Evolutionary conservation across 148 eudicot species (phyloP), one percentile per base, ranked within the genome.

Genomic region (Chenopodium berlandieri): DNA sequence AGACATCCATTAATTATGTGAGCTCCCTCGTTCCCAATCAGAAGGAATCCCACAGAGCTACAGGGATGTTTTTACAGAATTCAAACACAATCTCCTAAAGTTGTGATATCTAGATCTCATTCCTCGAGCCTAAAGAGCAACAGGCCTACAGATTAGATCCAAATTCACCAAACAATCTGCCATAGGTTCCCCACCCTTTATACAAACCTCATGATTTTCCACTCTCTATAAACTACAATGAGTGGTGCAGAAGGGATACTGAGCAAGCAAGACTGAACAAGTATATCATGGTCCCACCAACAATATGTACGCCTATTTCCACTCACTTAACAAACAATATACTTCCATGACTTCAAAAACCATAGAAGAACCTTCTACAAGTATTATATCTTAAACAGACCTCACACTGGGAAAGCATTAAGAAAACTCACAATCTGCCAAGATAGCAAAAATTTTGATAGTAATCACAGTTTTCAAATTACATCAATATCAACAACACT

Each of bases 361-460:
- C 71, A 12, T 68, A 68, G 44, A 31, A 68, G 32, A 25, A 14
- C 3, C 20, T 30, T 68, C 71, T 64, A 30, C 66, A 62, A 62
- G 25, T 8, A 62, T 62, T 20, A 20, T 20, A 0, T 2, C 25
- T 62, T 62, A 4, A 20, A 62, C 11, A n/a, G n/a, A n/a, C 66
- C 66, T 62, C 66, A 62, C 11, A 62, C 66, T 20, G n/a, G 27
- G 10, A 62, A 62, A 9, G 25, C 25, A 9, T 62, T 62, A 62
- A 68, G 71, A 31, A 68, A 68, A 44, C 71, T 30, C 46, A 66
- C 31, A 25, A 66, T 66, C 70, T 66, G 30, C 31, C 70, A 66
- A 66, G 4, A 66, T 12, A 66, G 70, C 62, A 56, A 17, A 56
- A 17, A 4, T 4, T 56, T 66, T 32, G 1, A 66, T 3, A 25